Evolutionary conservation across 2,329 filamentous ascomycete species (phyloP), one percentile per base, ranked within the genome.

Genomic region (Colletotrichum sp.): DNA sequence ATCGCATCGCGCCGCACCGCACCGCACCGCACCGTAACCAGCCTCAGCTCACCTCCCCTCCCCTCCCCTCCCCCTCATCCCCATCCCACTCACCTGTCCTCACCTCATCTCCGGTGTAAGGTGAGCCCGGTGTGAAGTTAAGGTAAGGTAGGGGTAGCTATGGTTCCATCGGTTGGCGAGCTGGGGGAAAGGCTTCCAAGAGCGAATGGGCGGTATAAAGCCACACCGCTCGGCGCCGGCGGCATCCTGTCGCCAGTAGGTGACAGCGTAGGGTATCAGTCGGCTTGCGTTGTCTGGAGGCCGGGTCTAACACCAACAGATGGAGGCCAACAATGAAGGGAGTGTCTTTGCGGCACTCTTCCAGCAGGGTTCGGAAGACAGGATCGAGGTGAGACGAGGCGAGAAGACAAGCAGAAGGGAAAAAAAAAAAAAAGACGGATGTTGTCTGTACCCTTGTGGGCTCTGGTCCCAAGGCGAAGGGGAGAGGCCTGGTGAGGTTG

Each of bases 191-290:
- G n/a, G 32, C 22, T 59, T 28, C 16, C 52, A 68, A 30, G 52
- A 19, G 32, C 32, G 52, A 60, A 30, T 48, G 32, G 44, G 22
- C 52, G 52, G 15, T 28, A 32, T 25, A 66, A 8, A 30, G 59
- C 66, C 52, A 22, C 30, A 52, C n/a, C 52, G 52, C 27, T 68
- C 66, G 66, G 32, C 52, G 66, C 66, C 66, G 32, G 66, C 52
- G 48, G 22, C 66, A 36, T 13, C 39, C 39, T 9, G 39, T n/a
- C 57, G 66, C 25, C 66, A 63, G 34, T 60, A 15, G 28, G 68
- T 61, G 27, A 12, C 60, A 72, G 34, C 28, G 48, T 61, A 74
- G 71, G 71, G 39, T 70, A 28, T 30, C 71, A 70, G 66, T 69
- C 57, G 65, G 71, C 71, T 63, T 70, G 36, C 13, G 28, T 32